These are phyloP conservation scores for Cladophialophora exuberans DNA, from an alignment of 2,329 filamentous ascomycete species.

Conservation along the genomic window DNA sequence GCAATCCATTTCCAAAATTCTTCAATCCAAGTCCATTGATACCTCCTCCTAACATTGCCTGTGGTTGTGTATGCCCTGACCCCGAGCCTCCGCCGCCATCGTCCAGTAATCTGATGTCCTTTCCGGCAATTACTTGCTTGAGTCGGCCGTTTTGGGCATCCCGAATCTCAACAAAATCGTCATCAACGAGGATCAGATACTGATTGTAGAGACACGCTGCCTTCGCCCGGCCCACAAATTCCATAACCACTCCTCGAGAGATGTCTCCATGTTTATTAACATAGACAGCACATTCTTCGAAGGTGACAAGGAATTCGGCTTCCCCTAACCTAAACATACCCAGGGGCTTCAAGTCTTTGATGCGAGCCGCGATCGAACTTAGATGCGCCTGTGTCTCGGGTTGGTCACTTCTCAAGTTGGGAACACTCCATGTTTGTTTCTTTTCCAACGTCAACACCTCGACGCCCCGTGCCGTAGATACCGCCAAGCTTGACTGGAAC, in stretches of 20 bases:
- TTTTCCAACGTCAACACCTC: constrained; percentile 97
- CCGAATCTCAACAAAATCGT: constrained; percentile 94
- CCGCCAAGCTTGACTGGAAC: constrained; percentile 91
- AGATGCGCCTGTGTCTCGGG: constrained; percentile 64
- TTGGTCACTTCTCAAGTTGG: constrained; percentile 70
- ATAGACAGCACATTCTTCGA: constrained; percentile 95
- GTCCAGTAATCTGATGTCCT: constrained; percentile 88
- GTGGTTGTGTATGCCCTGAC: constrained; percentile 43
- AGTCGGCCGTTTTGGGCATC: constrained; percentile 95
- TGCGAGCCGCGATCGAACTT: constrained; percentile 79
- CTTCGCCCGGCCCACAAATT: constrained; percentile 93
- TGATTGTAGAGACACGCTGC: constrained; percentile 87
- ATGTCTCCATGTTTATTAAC: constrained; percentile 98
- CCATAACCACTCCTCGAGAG: constrained; percentile 91
- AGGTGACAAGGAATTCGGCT: constrained; percentile 88
- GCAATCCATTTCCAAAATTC: constrained; percentile 47
- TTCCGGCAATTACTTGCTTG: constrained; percentile 89
- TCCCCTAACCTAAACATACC: constrained; percentile 97
- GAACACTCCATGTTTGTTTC: constrained; percentile 92
- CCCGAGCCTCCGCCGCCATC: constrained; percentile 72
- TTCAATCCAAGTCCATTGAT: constrained; percentile 38
- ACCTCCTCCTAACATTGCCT: constrained; percentile 41
- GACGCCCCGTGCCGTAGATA: constrained; percentile 87
- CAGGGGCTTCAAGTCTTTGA: constrained; percentile 80
- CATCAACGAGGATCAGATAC: constrained; percentile 90